Base-by-base conservation (phyloP, 1,284 basidiomycete genomes). In the Malassezia pachydermatis region DNA sequence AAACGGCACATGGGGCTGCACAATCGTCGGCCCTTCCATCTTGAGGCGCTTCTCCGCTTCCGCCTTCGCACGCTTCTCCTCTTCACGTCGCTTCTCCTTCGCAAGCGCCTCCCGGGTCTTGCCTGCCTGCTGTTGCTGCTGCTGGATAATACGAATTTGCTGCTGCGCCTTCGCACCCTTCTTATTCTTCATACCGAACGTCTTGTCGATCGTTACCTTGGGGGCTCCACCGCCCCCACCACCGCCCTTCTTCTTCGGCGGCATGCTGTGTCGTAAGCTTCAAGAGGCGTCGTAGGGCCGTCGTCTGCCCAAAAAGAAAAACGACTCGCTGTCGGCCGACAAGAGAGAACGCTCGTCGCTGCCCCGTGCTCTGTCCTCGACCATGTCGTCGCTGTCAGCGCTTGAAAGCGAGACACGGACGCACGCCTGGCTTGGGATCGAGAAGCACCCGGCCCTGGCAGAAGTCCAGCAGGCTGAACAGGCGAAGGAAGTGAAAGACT, bases 131-230 rank as follows among this genome's bases (percentile, higher is more conserved):
- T 59, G 47, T 65, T 75, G 71, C 59, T 90, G 85, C 62, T 83
- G 79, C 74, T 90, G 81, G 45, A 95, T 82, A 41, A 78, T 75
- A 39, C 81, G 79, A 19, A 94, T 82, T 58, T 85, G 79, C 68
- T 84, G 82, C 76, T 96, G 86, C 23, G 88, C 90, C 74, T 86
- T 95, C 59, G 84, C 77, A 11, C 86, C 89, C 77, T 89, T 59
- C 59, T 85, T 84, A 76, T 90, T 92, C 79, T 90, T 89, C 81
- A 90, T 78, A 51, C 88, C 87, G 73, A 92, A 92, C 14, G 66
- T 67, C 51, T 69, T 70, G 57, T 70, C 67, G 24, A 63, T 48
- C 7, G 51, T 49, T 10, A 63, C 65, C 49, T 68, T 67, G 39
- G 58, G 51, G 25, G 55, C 49, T 9, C 54, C 55, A 84, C 87